Conservation (phyloP, 495 filamentous ascomycete genomes). For the Tuber aestivum region DNA sequence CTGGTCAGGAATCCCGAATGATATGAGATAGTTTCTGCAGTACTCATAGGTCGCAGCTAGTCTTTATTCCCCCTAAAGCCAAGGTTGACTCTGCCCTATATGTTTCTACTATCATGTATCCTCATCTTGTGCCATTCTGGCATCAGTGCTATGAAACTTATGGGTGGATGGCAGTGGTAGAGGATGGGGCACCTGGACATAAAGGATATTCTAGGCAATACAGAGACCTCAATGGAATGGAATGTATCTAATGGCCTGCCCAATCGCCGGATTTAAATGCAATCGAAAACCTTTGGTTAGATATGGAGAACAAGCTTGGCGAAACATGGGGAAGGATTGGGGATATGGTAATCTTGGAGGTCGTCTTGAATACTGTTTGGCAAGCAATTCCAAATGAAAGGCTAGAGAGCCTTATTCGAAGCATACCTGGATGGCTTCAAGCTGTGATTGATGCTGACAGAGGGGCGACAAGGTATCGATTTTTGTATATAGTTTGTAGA, state of each 20-base stretch:
- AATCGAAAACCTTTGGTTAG: background rate
- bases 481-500: background rate
- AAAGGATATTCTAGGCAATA: background rate
- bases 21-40: constrained; percentile 11
- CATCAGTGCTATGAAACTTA: constrained; percentile 12
- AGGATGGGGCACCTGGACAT: constrained; percentile 10
- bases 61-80: constrained; percentile 4
- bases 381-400: background rate
- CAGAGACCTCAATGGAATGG: background rate
- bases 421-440: background rate
- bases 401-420: background rate
- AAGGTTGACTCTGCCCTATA: constrained; percentile 15
- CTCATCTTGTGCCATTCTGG: constrained; percentile 17
- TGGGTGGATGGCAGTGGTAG: constrained; percentile 4
- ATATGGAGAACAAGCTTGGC: background rate
- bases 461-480: constrained; percentile 1
- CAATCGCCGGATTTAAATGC: background rate
- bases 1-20: background rate
- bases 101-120: constrained; percentile 1
- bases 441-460: background rate
- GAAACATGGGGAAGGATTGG: background rate
- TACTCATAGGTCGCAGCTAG: background rate
- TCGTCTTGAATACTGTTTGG: background rate
- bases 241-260: background rate
- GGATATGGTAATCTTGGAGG: background rate